These are phyloP conservation scores for Aspergillus costaricaensis DNA, from an alignment of 2,329 filamentous ascomycete genomes.

Conservation along the genomic window DNA sequence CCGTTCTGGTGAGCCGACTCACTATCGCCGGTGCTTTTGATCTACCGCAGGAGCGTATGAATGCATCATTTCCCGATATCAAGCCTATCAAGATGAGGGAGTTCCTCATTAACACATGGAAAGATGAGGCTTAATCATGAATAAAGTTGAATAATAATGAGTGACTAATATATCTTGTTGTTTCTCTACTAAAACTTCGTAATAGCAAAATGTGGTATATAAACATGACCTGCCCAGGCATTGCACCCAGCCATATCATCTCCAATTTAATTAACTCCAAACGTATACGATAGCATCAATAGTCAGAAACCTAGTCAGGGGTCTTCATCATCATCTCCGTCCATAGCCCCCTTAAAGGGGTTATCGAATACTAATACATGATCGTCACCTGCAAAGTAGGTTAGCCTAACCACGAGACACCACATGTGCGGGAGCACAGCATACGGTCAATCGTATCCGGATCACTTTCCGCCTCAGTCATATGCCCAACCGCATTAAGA, in stretches of 20 bases:
- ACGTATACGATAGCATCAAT: too few species aligned
- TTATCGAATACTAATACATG: neutral
- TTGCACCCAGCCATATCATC: neutral
- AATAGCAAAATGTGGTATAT: neutral
- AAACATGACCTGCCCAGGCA: neutral
- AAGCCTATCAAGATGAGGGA: conserved; percentile 26
- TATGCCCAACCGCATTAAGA: neutral
- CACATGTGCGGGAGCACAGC: neutral
- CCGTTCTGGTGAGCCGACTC: conserved; percentile 31
- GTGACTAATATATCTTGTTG: neutral
- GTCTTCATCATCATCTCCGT: neutral
- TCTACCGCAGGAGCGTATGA: conserved; percentile 29
- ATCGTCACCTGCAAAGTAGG: neutral
- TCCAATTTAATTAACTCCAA: too few species aligned
- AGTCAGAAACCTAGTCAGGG: neutral
- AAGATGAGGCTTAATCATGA: neutral
- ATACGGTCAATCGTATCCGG: neutral
- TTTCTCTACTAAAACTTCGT: neutral
- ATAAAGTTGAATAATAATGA: neutral
- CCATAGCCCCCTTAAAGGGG: neutral
- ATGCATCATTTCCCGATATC: conserved; percentile 25
- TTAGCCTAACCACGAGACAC: neutral
- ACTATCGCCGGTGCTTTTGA: conserved; percentile 32
- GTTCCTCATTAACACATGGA: conserved; percentile 21
- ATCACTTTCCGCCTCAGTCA: neutral